These are phyloP conservation scores for Agrocybe pediades DNA, from an alignment of 768 basidiomycete genomes.

Conservation along the genomic window DNA sequence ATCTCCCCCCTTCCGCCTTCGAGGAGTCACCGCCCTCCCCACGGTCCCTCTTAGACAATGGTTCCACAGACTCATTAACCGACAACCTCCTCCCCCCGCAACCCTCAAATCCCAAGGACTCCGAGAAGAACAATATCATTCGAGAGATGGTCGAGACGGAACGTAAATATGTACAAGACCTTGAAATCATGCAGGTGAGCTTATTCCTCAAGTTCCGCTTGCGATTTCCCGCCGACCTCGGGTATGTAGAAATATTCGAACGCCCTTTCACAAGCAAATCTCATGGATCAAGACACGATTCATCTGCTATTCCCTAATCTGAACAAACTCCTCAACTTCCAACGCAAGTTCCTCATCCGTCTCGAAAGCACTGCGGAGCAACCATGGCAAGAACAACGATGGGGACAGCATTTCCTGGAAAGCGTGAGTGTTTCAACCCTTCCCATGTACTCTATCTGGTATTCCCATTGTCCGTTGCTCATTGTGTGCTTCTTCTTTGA, in stretches of 20 bases:
- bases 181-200: slow-evolving; percentile 93
- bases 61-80: slow-evolving; percentile 61
- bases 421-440: slow-evolving; percentile 57
- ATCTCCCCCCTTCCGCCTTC: slow-evolving; percentile 70
- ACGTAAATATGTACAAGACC: slow-evolving; percentile 93
- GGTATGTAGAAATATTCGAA: slow-evolving; percentile 80
- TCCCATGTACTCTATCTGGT: slow-evolving; percentile 40
- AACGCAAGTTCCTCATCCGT: slow-evolving; percentile 89
- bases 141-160: slow-evolving; percentile 94
- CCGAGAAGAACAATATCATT: slow-evolving; percentile 75
- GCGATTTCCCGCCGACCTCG: slow-evolving; percentile 18
- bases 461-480: slow-evolving; percentile 42
- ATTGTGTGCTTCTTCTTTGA: slow-evolving; percentile 28
- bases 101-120: slow-evolving; percentile 59
- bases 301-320: slow-evolving; percentile 95
- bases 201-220: slow-evolving; percentile 9
- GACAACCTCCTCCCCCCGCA: slow-evolving; percentile 41
- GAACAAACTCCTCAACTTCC: slow-evolving; percentile 94
- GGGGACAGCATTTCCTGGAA: slow-evolving; percentile 85
- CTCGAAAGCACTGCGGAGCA: slow-evolving; percentile 84
- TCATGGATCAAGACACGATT: slow-evolving; percentile 93
- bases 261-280: slow-evolving; percentile 76
- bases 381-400: slow-evolving; percentile 82
- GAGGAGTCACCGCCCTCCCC: slow-evolving; percentile 63
- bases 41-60: slow-evolving; percentile 52